Evolutionary conservation across 768 basidiomycete species (phyloP).

Genomic region (Termitomyces sp.): DNA sequence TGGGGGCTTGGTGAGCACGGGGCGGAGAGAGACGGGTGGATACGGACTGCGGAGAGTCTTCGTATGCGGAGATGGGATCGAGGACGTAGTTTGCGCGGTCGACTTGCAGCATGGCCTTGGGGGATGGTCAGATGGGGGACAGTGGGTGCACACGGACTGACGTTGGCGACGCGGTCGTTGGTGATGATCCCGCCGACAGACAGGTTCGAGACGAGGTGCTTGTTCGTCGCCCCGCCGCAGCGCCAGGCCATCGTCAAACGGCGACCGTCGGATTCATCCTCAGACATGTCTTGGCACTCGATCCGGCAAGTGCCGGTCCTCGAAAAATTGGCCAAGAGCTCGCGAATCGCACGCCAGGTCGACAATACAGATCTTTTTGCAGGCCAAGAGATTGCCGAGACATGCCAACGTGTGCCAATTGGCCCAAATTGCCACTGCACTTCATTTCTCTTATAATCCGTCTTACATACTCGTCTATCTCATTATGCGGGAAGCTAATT

Average conservation of each 20-base stretch:
- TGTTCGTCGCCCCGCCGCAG: constrained; percentile 64
- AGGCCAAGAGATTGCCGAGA: not conserved
- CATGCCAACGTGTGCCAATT: not conserved
- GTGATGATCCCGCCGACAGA: constrained; percentile 44
- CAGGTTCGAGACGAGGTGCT: constrained; percentile 72
- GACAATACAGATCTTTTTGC: not conserved
- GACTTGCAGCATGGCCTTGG: constrained; percentile 62
- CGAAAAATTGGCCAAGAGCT: not conserved
- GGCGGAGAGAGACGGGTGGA: constrained; percentile 2
- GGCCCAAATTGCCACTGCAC: not conserved
- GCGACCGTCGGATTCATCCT: not conserved
- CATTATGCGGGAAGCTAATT: not conserved
- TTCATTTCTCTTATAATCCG: not conserved
- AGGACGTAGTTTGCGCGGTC: constrained; percentile 69
- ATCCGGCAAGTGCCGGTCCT: not conserved
- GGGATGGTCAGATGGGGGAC: not conserved
- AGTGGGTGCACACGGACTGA: constrained; percentile 18
- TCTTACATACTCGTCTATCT: not conserved
- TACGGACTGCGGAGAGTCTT: constrained; percentile 71
- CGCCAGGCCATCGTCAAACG: constrained; percentile 72
- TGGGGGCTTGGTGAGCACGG: constrained; percentile 17
- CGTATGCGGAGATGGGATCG: constrained; percentile 50
- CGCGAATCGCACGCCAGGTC: not conserved
- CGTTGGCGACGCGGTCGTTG: constrained; percentile 50
- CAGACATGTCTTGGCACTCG: not conserved